A percentile compares a stretch with the other conserved stretches of the same genome.
phyloP scores from a whole-genome alignment of 148 eudicot species.

The Hydrangea macrophylla region DNA sequence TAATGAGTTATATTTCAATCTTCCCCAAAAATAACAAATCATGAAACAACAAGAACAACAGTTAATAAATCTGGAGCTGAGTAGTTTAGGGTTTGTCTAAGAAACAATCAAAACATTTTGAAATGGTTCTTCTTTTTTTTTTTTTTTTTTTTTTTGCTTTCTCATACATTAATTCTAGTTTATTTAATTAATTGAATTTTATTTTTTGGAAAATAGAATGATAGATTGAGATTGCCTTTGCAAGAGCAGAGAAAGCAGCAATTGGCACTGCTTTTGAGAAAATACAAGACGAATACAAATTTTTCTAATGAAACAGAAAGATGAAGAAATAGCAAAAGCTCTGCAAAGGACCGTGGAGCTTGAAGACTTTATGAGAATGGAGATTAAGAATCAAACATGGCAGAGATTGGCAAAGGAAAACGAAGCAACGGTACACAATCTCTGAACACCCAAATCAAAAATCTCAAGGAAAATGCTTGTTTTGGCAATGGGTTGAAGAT shows the following conservation, averaged over 20 bases:
- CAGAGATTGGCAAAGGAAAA: slow-evolving; percentile 53
- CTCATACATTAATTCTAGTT: too few relatives aligned
- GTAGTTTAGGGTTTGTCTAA: slow-evolving; percentile 11
- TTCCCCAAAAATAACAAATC: slow-evolving; percentile 18
- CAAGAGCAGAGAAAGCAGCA: slow-evolving; percentile 69
- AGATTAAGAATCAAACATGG: slow-evolving; percentile 59
- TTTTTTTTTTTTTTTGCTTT: background rate
- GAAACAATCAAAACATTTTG: background rate
- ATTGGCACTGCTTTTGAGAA: slow-evolving; percentile 26
- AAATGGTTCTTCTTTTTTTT: too few relatives aligned
- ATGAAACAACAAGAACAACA: slow-evolving; percentile 6
- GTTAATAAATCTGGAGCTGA: slow-evolving; percentile 11
- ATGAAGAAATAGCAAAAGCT: slow-evolving; percentile 53
- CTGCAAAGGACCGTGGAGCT: slow-evolving; percentile 43
- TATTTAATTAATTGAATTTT: background rate
- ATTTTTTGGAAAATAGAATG: slow-evolving; percentile 41
- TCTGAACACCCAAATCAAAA: too few relatives aligned
- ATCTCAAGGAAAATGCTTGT: too few relatives aligned
- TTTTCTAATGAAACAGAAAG: slow-evolving; percentile 46
- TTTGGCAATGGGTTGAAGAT: too few relatives aligned
- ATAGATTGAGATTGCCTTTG: slow-evolving; percentile 55
- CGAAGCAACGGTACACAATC: too few relatives aligned
- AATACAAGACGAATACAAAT: slow-evolving; percentile 35
- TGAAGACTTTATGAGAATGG: slow-evolving; percentile 43
- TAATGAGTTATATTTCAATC: slow-evolving; percentile 20